Evolutionary conservation across 495 filamentous ascomycete species (phyloP).

Genomic region (Neurospora sp.): DNA sequence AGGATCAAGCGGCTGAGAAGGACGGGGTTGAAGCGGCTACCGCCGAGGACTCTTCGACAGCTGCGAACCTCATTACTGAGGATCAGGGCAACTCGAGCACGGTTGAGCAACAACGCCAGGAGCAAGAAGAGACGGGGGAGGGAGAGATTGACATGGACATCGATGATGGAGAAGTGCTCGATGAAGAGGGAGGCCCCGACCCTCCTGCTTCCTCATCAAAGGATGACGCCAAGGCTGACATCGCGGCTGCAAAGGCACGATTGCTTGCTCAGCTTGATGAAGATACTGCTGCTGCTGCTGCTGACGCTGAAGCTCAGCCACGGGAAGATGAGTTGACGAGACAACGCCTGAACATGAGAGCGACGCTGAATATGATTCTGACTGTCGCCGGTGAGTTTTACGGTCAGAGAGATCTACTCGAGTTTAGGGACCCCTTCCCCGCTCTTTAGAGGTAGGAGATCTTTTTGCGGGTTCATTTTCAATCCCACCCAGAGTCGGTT

Average conservation of each 20-base stretch:
- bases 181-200: constrained; percentile 7
- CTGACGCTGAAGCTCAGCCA: neutral
- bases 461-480: neutral
- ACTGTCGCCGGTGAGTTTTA: constrained; percentile 83
- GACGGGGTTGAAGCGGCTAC: neutral
- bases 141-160: constrained; percentile 36
- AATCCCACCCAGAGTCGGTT: neutral
- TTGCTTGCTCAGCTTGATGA: constrained; percentile 40
- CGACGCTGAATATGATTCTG: constrained; percentile 82
- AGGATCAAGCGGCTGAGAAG: neutral
- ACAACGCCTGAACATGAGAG: constrained; percentile 35
- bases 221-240: constrained; percentile 26
- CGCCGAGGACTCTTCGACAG: neutral
- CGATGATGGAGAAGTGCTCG: constrained; percentile 36
- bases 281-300: neutral
- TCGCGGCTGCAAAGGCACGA: constrained; percentile 51
- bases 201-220: constrained; percentile 9
- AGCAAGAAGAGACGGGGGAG: constrained; percentile 15
- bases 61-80: constrained; percentile 3
- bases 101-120: constrained; percentile 9
- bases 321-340: neutral
- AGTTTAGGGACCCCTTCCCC: constrained; percentile 49
- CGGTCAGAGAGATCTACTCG: constrained; percentile 79
- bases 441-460: constrained; percentile 8
- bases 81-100: neutral